Evolutionary conservation across 805 yeast genomes (phyloP).

Genomic region (Candida quercuum): DNA sequence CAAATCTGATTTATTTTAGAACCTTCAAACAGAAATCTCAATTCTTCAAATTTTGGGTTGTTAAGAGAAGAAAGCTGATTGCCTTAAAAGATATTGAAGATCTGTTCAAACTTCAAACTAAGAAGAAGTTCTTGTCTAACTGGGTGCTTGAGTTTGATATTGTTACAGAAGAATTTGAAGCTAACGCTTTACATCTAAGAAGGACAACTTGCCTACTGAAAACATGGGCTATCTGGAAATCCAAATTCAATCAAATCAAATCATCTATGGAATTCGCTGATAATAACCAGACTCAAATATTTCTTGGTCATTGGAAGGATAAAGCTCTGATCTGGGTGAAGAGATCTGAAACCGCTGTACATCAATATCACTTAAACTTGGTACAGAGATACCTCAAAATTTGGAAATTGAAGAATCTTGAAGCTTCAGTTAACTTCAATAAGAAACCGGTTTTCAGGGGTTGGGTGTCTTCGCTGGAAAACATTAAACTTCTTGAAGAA

Average conservation of each 20-base stretch:
- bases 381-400: slow-evolving; percentile 1
- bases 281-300: slow-evolving; percentile 8
- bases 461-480: slow-evolving; percentile 8
- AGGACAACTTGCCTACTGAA: slow-evolving; percentile 12
- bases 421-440: neutral
- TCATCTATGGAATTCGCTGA: slow-evolving; percentile 10
- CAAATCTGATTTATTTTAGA: slow-evolving; percentile 14
- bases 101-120: slow-evolving; percentile 15
- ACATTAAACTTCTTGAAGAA: neutral
- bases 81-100: slow-evolving; percentile 12
- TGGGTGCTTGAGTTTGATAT: slow-evolving; percentile 10
- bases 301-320: slow-evolving; percentile 13
- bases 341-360: slow-evolving; percentile 3
- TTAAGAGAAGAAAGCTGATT: slow-evolving; percentile 12
- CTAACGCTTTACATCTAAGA: slow-evolving; percentile 16
- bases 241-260: slow-evolving; percentile 8
- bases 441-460: slow-evolving; percentile 1
- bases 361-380: slow-evolving; percentile 3
- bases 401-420: slow-evolving; percentile 11
- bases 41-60: slow-evolving; percentile 15
- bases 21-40: slow-evolving; percentile 4
- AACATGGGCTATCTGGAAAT: slow-evolving; percentile 18
- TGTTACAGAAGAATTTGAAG: slow-evolving; percentile 12
- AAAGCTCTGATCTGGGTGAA: slow-evolving; percentile 3
- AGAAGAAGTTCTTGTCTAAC: slow-evolving; percentile 11